Percentiles rank a stretch among this genome's conserved stretches.
Conservation (phyloP, 1,284 basidiomycete genomes). For the Irpex sp. region DNA sequence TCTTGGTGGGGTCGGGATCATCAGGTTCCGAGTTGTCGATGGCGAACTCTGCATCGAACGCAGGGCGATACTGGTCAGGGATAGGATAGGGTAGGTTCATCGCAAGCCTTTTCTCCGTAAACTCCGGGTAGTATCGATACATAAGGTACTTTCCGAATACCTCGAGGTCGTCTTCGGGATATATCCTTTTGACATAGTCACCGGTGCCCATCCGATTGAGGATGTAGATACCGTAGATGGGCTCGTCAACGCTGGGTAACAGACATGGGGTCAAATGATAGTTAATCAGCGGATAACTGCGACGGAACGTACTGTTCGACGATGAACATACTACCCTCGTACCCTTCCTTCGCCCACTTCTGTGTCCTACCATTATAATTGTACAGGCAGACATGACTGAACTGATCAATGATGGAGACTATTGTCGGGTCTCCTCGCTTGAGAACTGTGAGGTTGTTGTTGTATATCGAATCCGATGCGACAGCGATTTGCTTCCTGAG, state of each 20-base stretch:
- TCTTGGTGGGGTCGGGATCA: slow-evolving; percentile 20
- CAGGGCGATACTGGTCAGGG: slow-evolving; percentile 19
- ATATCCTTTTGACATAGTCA: slow-evolving; percentile 75
- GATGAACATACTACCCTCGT: slow-evolving; percentile 86
- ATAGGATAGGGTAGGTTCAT: slow-evolving; percentile 29
- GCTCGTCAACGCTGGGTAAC: slow-evolving; percentile 53
- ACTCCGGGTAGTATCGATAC: slow-evolving; percentile 71
- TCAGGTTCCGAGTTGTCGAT: slow-evolving; percentile 13
- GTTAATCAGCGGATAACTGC: background rate
- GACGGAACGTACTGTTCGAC: slow-evolving; percentile 65
- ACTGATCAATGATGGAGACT: slow-evolving; percentile 77
- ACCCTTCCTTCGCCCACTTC: slow-evolving; percentile 82
- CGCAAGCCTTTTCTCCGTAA: slow-evolving; percentile 50
- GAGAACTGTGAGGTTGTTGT: slow-evolving; percentile 81
- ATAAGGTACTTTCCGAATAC: slow-evolving; percentile 66
- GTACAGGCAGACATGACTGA: slow-evolving; percentile 81
- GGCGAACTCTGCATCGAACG: slow-evolving; percentile 26
- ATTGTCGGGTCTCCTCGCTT: slow-evolving; percentile 80
- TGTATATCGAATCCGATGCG: slow-evolving; percentile 37
- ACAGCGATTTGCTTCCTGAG: slow-evolving; percentile 23
- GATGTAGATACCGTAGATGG: slow-evolving; percentile 84
- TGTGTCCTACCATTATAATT: slow-evolving; percentile 52
- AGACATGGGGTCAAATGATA: slow-evolving; percentile 10
- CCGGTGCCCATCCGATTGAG: slow-evolving; percentile 85
- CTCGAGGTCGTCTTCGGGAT: slow-evolving; percentile 77